Evolutionary conservation across 257 asterid genomes (phyloP).

Genomic region (Nicotiana attenuata): DNA sequence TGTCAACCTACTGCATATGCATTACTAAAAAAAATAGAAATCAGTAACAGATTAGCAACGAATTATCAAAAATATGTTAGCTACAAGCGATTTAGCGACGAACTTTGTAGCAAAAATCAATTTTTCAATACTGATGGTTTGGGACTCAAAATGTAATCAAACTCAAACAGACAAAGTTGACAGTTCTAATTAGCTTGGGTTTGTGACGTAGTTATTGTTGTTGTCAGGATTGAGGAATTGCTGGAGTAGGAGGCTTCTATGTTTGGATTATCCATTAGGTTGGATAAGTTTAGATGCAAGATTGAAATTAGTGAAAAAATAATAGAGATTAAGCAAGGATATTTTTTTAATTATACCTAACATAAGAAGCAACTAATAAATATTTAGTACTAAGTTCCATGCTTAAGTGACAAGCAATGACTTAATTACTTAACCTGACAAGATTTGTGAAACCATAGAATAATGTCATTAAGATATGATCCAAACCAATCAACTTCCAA

Average conservation of each 20-base stretch:
- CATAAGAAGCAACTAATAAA: not conserved
- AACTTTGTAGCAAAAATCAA: no score
- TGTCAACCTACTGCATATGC: not conserved
- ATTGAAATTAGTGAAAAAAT: not conserved
- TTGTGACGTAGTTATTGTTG: not conserved
- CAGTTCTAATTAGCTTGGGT: not conserved
- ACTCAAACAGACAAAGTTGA: not conserved
- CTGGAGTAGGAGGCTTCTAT: not conserved
- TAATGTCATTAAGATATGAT: not conserved
- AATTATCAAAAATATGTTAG: no score
- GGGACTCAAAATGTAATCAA: no score
- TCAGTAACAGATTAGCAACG: no score
- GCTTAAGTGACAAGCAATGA: constrained; percentile 5
- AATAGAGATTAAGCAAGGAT: not conserved
- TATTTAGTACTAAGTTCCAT: not conserved
- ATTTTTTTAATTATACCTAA: not conserved
- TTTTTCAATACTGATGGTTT: no score
- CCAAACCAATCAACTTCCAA: not conserved
- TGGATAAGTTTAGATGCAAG: not conserved
- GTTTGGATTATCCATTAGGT: not conserved
- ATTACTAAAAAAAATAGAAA: no score
- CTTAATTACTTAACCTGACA: not conserved
- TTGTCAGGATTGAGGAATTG: not conserved
- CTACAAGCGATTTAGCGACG: no score
- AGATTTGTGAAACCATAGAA: not conserved